phyloP scores from a whole-genome alignment of 495 filamentous ascomycete genomes.

The Lasiosphaeria ovina region DNA sequence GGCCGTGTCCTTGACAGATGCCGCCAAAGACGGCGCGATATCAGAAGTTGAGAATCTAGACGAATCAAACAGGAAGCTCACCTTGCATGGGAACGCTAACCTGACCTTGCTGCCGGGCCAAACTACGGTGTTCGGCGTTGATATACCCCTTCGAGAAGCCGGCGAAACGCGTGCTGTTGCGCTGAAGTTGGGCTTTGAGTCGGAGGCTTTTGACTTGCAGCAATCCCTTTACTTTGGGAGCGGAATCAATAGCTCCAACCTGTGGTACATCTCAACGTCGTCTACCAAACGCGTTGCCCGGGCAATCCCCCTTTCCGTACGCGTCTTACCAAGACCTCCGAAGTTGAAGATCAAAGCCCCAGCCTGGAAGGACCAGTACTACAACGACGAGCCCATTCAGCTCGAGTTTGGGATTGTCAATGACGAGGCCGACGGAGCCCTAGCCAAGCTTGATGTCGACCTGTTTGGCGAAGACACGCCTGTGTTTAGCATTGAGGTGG shows the following conservation, averaged over 20 bases:
- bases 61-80: constrained; percentile 21
- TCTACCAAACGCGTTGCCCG: constrained; percentile 44
- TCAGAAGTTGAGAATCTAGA: constrained; percentile 27
- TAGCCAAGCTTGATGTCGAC: constrained; percentile 63
- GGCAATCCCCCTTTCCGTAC: constrained; percentile 51
- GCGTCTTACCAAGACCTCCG: constrained; percentile 82
- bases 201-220: constrained; percentile 65
- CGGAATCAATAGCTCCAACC: constrained; percentile 36
- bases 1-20: constrained; percentile 14
- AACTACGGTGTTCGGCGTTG: constrained; percentile 68
- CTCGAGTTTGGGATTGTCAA: constrained; percentile 73
- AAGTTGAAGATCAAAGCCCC: constrained; percentile 75
- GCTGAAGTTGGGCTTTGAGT: constrained; percentile 59
- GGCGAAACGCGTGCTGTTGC: constrained; percentile 68
- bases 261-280: constrained; percentile 56
- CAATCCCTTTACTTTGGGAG: constrained; percentile 59
- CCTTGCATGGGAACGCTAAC: constrained; percentile 57
- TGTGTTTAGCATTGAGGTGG: constrained; percentile 43
- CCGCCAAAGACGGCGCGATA: constrained; percentile 21
- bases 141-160: constrained; percentile 73
- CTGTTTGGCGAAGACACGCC: constrained; percentile 63
- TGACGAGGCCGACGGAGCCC: constrained; percentile 76
- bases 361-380: constrained; percentile 66
- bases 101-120: constrained; percentile 67
- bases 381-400: constrained; percentile 71